phyloP scores from a whole-genome alignment of 345 rosid species.

The Eucalyptus polybractea region DNA sequence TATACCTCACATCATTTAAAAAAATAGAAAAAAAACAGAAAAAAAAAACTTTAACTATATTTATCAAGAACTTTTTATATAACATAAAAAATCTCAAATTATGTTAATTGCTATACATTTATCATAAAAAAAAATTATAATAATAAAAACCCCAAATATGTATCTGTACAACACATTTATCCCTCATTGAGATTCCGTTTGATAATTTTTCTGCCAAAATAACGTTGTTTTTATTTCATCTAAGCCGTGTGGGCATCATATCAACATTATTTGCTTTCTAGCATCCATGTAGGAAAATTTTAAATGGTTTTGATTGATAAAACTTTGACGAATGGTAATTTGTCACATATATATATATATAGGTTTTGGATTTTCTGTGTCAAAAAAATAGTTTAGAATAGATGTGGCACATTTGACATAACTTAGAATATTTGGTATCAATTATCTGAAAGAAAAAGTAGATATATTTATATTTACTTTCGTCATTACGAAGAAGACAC shows the following conservation, averaged over 20 bases:
- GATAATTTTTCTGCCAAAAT: no score
- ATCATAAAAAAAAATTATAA: rapidly evolving
- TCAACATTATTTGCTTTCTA: not conserved
- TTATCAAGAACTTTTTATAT: not conserved
- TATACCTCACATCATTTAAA: no score
- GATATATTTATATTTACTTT: not conserved
- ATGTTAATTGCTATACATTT: no score
- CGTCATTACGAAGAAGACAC: not conserved
- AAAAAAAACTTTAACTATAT: no score
- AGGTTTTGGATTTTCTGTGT: not conserved
- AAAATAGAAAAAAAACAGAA: no score
- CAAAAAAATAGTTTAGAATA: no score
- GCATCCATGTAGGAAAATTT: not conserved
- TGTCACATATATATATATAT: not conserved
- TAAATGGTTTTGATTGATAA: no score
- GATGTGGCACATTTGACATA: rapidly evolving
- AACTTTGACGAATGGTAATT: no score
- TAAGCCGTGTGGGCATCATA: no score
- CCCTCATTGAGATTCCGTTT: rapidly evolving
- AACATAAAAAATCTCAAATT: not conserved
- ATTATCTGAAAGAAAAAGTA: not conserved
- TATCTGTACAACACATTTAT: no score
- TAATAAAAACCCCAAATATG: no score
- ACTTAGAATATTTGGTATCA: no score
- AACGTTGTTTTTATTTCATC: rapidly evolving